Evolutionary conservation across 83 land plant species (phyloP).

Genomic region (Isoetes engelmannii): DNA sequence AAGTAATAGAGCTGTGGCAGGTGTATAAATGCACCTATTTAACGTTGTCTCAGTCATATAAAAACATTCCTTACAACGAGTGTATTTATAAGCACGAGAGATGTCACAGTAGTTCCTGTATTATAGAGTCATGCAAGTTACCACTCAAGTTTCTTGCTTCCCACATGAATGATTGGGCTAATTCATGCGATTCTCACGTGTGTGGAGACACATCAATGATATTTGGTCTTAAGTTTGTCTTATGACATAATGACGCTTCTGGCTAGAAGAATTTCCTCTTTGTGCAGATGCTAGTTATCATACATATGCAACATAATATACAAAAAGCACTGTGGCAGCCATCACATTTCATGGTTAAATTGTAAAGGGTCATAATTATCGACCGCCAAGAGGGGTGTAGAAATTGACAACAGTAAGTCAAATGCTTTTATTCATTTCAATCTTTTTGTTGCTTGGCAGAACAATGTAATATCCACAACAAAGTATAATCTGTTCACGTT

Average conservation of each 20-base stretch:
- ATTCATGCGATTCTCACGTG: too few relatives aligned
- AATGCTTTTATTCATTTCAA: too few relatives aligned
- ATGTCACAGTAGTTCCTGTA: too few relatives aligned
- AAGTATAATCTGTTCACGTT: constrained; percentile 93
- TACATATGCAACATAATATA: not conserved
- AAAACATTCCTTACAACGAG: not conserved
- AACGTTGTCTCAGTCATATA: not conserved
- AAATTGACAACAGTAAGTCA: not conserved
- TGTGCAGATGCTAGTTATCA: not conserved
- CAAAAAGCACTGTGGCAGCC: not conserved
- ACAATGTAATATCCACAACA: constrained; percentile 89
- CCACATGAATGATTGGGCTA: too few relatives aligned
- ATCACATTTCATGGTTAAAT: not conserved
- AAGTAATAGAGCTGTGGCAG: constrained; percentile 25
- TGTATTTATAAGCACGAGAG: too few relatives aligned
- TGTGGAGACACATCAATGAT: too few relatives aligned
- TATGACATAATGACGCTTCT: too few relatives aligned
- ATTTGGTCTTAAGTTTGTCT: too few relatives aligned
- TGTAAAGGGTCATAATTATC: not conserved
- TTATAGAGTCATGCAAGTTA: too few relatives aligned
- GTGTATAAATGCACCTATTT: not conserved
- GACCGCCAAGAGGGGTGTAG: constrained; percentile 10
- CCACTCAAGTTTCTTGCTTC: too few relatives aligned
- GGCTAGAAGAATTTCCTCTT: too few relatives aligned
- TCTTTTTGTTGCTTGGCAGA: constrained; percentile 36